These are phyloP conservation scores for Xylariaceae sp. DNA, from an alignment of 2,329 filamentous ascomycete species.

Conservation along the genomic window DNA sequence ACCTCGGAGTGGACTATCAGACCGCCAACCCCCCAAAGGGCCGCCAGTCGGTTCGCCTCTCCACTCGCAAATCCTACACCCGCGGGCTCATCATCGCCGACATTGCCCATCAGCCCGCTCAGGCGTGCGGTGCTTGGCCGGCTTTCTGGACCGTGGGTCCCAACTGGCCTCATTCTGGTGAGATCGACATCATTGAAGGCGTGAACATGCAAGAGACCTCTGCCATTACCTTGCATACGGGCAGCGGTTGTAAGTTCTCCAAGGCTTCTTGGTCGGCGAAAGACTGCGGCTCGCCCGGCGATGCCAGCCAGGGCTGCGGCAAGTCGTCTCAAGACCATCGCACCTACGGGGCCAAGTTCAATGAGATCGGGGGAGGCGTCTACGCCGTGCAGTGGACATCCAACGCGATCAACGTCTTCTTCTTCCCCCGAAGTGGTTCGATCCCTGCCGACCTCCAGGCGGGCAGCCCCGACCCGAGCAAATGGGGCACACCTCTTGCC, in stretches of 20 bases:
- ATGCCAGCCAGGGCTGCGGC: conserved; percentile 54
- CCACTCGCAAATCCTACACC: conserved; percentile 60
- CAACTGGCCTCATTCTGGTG: conserved; percentile 65
- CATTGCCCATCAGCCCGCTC: conserved; percentile 69
- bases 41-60: conserved; percentile 64
- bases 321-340: conserved; percentile 45
- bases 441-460: conserved; percentile 60
- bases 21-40: conserved; percentile 52
- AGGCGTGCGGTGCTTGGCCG: conserved; percentile 68
- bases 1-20: conserved; percentile 63
- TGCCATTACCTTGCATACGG: conserved; percentile 64
- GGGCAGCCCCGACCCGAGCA: conserved; percentile 55
- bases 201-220: conserved; percentile 59
- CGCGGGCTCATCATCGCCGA: conserved; percentile 68
- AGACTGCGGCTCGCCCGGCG: conserved; percentile 51
- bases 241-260: conserved; percentile 50
- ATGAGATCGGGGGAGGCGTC: conserved; percentile 61
- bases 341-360: conserved; percentile 66
- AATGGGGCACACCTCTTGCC: conserved; percentile 66
- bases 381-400: conserved; percentile 75
- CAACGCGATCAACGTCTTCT: conserved; percentile 69
- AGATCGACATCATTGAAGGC: conserved; percentile 78
- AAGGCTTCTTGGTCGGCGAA: conserved; percentile 37
- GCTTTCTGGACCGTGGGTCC: conserved; percentile 65
- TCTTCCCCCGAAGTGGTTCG: conserved; percentile 59